Conservation (phyloP, 2,329 filamentous ascomycete genomes). For the Penicillium oxalicum region DNA sequence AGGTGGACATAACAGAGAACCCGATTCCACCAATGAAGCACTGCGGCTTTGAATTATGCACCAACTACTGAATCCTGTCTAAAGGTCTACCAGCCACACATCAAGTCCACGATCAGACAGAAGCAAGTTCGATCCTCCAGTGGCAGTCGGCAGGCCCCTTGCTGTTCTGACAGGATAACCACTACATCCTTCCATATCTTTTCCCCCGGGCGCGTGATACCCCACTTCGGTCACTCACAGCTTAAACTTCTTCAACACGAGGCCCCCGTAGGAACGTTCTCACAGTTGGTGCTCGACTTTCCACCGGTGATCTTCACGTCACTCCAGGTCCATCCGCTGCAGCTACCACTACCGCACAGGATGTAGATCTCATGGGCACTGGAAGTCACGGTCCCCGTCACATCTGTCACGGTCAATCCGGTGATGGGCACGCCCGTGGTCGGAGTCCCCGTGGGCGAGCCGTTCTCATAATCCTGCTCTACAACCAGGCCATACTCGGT, state of each 20-base stretch:
- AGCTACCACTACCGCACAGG: conserved; percentile 49
- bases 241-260: conserved; percentile 22
- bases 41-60: too few species aligned
- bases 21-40: too few species aligned
- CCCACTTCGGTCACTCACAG: too few species aligned
- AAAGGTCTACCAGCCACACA: too few species aligned
- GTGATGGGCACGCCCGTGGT: conserved; percentile 38
- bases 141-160: too few species aligned
- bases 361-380: conserved; percentile 46
- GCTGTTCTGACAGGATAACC: too few species aligned
- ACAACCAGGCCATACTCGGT: conserved; percentile 48
- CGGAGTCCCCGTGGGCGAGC: conserved; percentile 36
- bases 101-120: too few species aligned
- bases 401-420: conserved; percentile 23
- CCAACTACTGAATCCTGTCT: too few species aligned
- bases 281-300: conserved; percentile 38
- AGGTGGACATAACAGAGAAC: too few species aligned
- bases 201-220: too few species aligned
- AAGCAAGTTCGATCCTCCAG: too few species aligned
- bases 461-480: conserved; percentile 53
- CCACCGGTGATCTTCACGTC: conserved; percentile 49
- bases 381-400: conserved; percentile 33
- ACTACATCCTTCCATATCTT: too few species aligned
- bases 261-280: conserved; percentile 36
- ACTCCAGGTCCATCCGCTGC: conserved; percentile 51